Base-by-base conservation (phyloP, 306 rosid genomes). In the Aeschynomene evenia region DNA sequence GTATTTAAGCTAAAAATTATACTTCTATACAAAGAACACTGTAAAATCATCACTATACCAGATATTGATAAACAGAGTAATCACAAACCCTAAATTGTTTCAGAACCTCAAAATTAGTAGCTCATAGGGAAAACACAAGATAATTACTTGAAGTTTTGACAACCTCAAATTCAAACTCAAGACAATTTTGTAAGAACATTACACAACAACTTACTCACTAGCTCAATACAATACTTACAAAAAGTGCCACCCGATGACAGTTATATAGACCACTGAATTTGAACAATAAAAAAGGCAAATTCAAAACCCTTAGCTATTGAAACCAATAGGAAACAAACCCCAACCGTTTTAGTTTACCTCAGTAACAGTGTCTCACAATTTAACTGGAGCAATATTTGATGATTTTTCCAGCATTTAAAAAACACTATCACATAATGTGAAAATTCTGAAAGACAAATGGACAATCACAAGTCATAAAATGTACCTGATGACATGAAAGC, bases 401-500 rank as follows among this genome's bases (percentile, higher is more conserved):
- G n/a, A 20, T 64, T 7, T 49, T 43, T 39, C 31, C 21, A 60
- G 33, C 23, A 63, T 37, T 53, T 40, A 56, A 45, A 26, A 78
- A 74, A 68, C 63, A 46, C 22, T 54, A 70, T 22, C 26, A 46
- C 5, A 14, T 66, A n/a, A 16, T 33, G 37, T 14, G 18, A 72
- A 59, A 60, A 58, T 28, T n/a, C 55, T 13, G 66, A 10, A 63
- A 50, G 9, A 52, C 48, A 48, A 7, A 11, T 7, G 43, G 0
- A 55, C 34, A 67, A 36, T 52, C n/a, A 37, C 10, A 13, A 24
- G 24, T 33, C 21, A 26, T 28, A 34, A 51, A 37, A 42, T 21
- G 29, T 21, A 94, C 96, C 98, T 90, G 98, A 68, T 85, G 94
- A 78, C 98, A 94, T 0, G 98, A 88, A 36, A 90, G 83, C 83